A percentile compares a stretch with the other conserved stretches of the same genome.
Evolutionary conservation across 2,329 filamentous ascomycete species (phyloP).

Genomic region (Bipolaris zeicola): DNA sequence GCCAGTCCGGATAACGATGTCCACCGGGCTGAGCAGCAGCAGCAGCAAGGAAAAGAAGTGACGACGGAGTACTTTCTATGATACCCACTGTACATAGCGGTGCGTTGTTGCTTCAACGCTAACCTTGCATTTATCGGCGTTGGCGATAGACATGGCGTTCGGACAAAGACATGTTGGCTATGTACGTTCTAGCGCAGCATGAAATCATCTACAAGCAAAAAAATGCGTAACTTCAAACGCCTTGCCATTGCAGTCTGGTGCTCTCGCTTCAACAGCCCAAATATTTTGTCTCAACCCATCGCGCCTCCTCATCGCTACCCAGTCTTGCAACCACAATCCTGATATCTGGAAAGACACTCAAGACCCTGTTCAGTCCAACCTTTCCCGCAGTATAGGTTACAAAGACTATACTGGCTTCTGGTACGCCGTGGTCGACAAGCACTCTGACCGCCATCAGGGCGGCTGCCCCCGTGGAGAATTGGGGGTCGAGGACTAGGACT

Average conservation of each 20-base stretch:
- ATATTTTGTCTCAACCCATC: slow-evolving; percentile 90
- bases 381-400: slow-evolving; percentile 90
- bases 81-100: slow-evolving; percentile 45
- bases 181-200: slow-evolving; percentile 10
- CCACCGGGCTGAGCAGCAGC: slow-evolving; percentile 80
- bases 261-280: slow-evolving; percentile 72
- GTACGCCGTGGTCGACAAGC: slow-evolving; percentile 90
- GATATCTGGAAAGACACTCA: slow-evolving; percentile 86
- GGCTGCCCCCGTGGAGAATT: slow-evolving; percentile 89
- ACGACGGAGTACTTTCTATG: slow-evolving; percentile 71
- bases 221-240: neutral
- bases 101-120: slow-evolving; percentile 13
- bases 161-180: slow-evolving; percentile 11
- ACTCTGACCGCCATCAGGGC: slow-evolving; percentile 94
- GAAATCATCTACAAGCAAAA: slow-evolving; percentile 4
- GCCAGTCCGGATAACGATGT: slow-evolving; percentile 94
- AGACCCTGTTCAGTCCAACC: slow-evolving; percentile 81
- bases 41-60: slow-evolving; percentile 73
- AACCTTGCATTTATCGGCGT: slow-evolving; percentile 22
- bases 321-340: slow-evolving; percentile 84
- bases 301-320: slow-evolving; percentile 78
- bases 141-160: slow-evolving; percentile 18
- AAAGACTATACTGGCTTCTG: slow-evolving; percentile 83
- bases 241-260: neutral
- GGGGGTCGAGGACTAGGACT: slow-evolving; percentile 86